A percentile compares a stretch with the other conserved stretches of the same genome.
These are phyloP conservation scores for Wickerhamomyces silvicola DNA, from an alignment of 805 yeast genomes.

Conservation along the genomic window DNA sequence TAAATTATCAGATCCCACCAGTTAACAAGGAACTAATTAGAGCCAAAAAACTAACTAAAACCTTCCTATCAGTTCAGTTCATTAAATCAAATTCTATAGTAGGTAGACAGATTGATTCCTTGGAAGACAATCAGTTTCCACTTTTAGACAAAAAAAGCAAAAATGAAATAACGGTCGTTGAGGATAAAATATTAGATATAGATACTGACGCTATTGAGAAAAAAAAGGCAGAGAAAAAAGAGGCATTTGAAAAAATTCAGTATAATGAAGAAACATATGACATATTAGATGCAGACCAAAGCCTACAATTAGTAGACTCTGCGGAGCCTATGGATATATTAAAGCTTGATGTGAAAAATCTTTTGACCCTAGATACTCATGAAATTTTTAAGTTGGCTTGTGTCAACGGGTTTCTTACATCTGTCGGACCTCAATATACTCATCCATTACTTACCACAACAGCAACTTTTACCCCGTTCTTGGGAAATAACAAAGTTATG, in stretches of 20 bases:
- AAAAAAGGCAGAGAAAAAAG: too few relatives aligned
- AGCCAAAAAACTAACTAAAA: slow-evolving; percentile 1
- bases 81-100: neutral
- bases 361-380: slow-evolving; percentile 1
- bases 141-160: too few relatives aligned
- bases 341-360: slow-evolving; percentile 3
- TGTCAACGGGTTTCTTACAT: slow-evolving; percentile 33
- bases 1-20: slow-evolving; percentile 13
- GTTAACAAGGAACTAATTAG: slow-evolving; percentile 1
- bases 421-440: slow-evolving; percentile 36
- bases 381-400: slow-evolving; percentile 23
- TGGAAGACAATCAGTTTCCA: too few relatives aligned
- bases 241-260: too few relatives aligned
- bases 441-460: slow-evolving; percentile 34
- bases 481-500: slow-evolving; percentile 24
- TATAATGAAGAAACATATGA: too few relatives aligned
- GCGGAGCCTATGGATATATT: too few relatives aligned
- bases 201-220: too few relatives aligned
- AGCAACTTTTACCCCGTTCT: slow-evolving; percentile 33
- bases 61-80: neutral
- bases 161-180: too few relatives aligned
- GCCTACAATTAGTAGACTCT: too few relatives aligned
- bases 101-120: too few relatives aligned
- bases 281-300: too few relatives aligned
- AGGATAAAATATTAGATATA: too few relatives aligned